Evolutionary conservation across 2,329 filamentous ascomycete species (phyloP).

Genomic region (Ceratocystis papillata): DNA sequence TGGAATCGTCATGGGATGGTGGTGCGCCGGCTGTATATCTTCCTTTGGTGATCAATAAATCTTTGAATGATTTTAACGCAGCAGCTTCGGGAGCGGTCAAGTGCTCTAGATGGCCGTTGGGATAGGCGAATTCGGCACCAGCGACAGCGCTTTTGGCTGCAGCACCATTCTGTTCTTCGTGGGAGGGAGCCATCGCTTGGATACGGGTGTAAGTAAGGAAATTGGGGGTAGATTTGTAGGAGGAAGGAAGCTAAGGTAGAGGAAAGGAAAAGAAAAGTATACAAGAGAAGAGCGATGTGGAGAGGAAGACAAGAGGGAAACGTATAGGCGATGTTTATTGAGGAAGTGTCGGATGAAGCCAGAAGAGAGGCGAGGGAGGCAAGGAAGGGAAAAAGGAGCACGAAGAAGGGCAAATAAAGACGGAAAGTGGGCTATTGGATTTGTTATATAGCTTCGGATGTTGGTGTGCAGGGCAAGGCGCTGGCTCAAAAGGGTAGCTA

Average conservation of each 20-base stretch:
- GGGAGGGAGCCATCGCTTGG: constrained; percentile 14
- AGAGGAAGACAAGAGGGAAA: neutral
- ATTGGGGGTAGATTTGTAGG: neutral
- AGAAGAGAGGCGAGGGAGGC: neutral
- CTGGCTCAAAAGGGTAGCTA: neutral
- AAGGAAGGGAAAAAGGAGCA: neutral
- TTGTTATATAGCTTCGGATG: neutral
- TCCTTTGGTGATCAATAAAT: constrained; percentile 51
- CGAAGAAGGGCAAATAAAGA: neutral
- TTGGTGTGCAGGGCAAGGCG: neutral
- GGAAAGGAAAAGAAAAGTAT: neutral
- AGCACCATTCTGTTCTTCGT: constrained; percentile 9
- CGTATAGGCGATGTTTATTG: neutral
- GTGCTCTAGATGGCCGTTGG: constrained; percentile 69
- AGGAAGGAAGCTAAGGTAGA: neutral
- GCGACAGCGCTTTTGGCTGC: constrained; percentile 23
- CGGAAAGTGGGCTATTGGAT: neutral
- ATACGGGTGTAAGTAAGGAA: neutral
- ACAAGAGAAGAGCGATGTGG: neutral
- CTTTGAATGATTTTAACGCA: constrained; percentile 62
- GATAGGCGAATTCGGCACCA: constrained; percentile 44
- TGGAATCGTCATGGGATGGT: constrained; percentile 61
- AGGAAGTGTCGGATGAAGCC: constrained; percentile 9
- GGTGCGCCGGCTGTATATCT: constrained; percentile 48
- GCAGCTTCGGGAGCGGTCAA: constrained; percentile 57